phyloP scores from a whole-genome alignment of 257 asterid species.

The Gynochthodes officinalis region DNA sequence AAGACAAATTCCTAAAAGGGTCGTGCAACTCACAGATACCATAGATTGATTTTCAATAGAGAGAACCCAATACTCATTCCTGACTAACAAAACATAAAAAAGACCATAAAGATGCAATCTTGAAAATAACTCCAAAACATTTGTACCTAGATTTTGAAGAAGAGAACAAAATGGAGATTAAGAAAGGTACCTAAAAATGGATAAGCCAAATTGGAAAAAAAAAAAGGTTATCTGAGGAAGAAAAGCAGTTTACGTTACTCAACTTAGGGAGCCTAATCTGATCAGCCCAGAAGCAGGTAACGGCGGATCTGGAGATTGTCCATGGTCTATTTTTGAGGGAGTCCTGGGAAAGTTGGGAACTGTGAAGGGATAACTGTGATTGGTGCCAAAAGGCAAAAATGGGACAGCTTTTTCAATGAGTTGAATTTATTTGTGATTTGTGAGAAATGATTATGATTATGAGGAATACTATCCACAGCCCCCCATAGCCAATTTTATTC shows the following conservation, averaged over 20 bases:
- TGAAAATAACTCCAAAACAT: neutral
- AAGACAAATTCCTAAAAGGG: conserved; percentile 26
- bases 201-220: conserved; percentile 1
- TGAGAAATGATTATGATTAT: neutral
- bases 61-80: conserved; percentile 14
- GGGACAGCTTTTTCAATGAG: neutral
- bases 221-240: neutral
- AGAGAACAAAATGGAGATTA: neutral
- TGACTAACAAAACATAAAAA: neutral
- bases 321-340: neutral
- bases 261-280: conserved; percentile 4
- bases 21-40: conserved; percentile 24
- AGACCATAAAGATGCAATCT: neutral
- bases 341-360: neutral
- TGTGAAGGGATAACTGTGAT: conserved; percentile 9
- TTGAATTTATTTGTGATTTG: neutral
- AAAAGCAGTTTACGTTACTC: conserved; percentile 25
- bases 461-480: neutral
- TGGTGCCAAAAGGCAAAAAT: neutral
- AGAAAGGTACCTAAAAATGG: conserved; percentile 3
- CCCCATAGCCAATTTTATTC: neutral
- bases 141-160: neutral
- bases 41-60: conserved; percentile 25
- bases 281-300: neutral
- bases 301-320: no score